Base-by-base conservation (phyloP, 164 flowering plant genomes). In the Stephania yunnanensis region DNA sequence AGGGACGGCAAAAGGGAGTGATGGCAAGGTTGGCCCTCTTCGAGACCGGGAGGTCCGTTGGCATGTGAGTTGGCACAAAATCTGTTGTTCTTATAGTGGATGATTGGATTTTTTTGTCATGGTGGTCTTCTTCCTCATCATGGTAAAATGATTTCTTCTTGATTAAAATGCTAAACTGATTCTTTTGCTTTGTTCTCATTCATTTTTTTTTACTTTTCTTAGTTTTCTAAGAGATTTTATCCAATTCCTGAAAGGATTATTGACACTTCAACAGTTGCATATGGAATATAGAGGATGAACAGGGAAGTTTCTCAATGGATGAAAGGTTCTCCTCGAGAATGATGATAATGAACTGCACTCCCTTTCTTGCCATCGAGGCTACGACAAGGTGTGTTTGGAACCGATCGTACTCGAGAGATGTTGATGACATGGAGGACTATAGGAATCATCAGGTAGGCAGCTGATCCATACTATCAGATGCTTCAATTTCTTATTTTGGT, bases 121-220 rank as follows among this genome's bases (percentile, higher is more conserved):
- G 99, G 99, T 22, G 98, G 98, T 44, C 93, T 95, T 83, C 97
- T 95, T 84, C 99, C 99, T 81, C 95, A 88, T 80, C 99, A 95
- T 79, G 99, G 99, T 95, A 89, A 78, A 74, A 63, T 52, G 66
- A n/a, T 46, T 69, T 20, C 45, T 11, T 25, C n/a, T 31, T 36
- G 45, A 2, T 64, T 25, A 25, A n/a, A 52, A 75, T 53, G 13
- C 53, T 48, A 12, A 48, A 48, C 53, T 58, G 19, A 58, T 12
- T 25, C 25, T 25, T 25, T 25, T 25, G 25, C 25, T 25, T 25
- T 25, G 25, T 25, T 25, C 25, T 25, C 25, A 25, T 25, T 25
- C 25, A 25, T 25, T 25, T 25, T 25, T 25, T 2, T 58, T 36
- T 15, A 5, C 64, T 58, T 63, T 77, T 52, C 55, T 25, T 25